phyloP scores from a whole-genome alignment of 352 stramenopile genomes.

The Phytophthora boehmeriae region DNA sequence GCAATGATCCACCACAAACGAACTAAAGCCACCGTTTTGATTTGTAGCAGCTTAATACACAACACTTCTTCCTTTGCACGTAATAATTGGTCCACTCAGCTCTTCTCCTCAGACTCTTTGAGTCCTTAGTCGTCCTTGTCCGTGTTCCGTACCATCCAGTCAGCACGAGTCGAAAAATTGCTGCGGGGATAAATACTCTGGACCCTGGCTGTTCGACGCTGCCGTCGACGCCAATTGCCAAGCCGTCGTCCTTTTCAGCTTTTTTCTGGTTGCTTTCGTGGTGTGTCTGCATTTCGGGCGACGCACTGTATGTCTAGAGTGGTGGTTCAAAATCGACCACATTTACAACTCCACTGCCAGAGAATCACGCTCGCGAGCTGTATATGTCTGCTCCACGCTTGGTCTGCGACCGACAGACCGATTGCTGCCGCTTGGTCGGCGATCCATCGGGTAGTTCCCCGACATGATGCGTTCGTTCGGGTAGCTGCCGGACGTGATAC shows the following conservation, averaged over 20 bases:
- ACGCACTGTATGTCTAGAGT: constrained; percentile 3
- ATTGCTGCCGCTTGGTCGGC: constrained; percentile 27
- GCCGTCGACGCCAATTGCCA: constrained; percentile 25
- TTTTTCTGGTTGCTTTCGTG: neutral
- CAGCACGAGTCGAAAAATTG: neutral
- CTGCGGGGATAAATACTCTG: neutral
- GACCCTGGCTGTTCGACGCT: constrained; percentile 24
- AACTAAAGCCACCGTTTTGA: neutral
- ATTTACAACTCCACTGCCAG: constrained; percentile 42
- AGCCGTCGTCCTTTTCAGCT: constrained; percentile 1
- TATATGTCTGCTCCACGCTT: constrained; percentile 32
- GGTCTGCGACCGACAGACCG: constrained; percentile 24
- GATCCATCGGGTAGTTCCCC: constrained; percentile 28
- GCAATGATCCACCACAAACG: constrained; percentile 12
- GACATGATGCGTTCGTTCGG: constrained; percentile 31
- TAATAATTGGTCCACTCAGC: constrained; percentile 24
- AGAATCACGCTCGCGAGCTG: constrained; percentile 30
- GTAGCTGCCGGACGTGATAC: constrained; percentile 32
- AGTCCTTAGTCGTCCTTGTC: neutral
- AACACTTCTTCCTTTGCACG: constrained; percentile 5
- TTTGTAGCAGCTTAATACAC: neutral
- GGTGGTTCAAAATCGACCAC: constrained; percentile 2
- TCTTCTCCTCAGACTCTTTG: neutral
- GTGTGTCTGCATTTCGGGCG: neutral
- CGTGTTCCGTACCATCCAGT: neutral